Conservation (phyloP, 208 protist species). For the Trypanosoma platydactyli region DNA sequence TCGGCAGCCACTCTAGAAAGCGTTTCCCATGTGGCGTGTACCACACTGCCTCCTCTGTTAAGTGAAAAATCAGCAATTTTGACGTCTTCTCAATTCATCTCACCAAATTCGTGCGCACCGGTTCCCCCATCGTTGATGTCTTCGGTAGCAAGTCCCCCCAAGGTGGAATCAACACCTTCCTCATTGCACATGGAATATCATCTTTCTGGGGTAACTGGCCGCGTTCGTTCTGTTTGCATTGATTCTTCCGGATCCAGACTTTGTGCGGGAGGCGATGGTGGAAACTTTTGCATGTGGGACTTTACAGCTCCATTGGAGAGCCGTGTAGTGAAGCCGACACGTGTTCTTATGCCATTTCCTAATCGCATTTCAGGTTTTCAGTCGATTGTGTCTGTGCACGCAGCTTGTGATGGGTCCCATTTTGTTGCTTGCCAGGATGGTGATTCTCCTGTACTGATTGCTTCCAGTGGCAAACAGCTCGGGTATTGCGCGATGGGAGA, state of each 20-base stretch:
- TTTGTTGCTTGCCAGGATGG: constrained; percentile 82
- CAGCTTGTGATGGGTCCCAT: constrained; percentile 47
- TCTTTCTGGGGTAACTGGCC: constrained; percentile 53
- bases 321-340: constrained; percentile 51
- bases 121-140: too few species aligned
- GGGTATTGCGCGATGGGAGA: constrained; percentile 78
- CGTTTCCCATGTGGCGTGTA: neutral
- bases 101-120: too few species aligned
- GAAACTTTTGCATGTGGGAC: constrained; percentile 79
- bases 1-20: neutral
- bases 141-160: neutral
- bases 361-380: constrained; percentile 80
- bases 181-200: constrained; percentile 22
- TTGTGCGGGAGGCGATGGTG: constrained; percentile 71
- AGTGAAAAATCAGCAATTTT: too few species aligned
- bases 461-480: constrained; percentile 47
- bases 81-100: too few species aligned
- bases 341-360: constrained; percentile 77
- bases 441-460: constrained; percentile 61
- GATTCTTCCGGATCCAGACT: constrained; percentile 49
- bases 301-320: constrained; percentile 45
- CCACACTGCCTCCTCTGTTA: neutral
- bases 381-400: constrained; percentile 57
- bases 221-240: constrained; percentile 56
- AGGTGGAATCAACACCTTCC: neutral